These are phyloP conservation scores for Cucurbita moschata DNA, from an alignment of 306 rosid species.

Conservation along the genomic window DNA sequence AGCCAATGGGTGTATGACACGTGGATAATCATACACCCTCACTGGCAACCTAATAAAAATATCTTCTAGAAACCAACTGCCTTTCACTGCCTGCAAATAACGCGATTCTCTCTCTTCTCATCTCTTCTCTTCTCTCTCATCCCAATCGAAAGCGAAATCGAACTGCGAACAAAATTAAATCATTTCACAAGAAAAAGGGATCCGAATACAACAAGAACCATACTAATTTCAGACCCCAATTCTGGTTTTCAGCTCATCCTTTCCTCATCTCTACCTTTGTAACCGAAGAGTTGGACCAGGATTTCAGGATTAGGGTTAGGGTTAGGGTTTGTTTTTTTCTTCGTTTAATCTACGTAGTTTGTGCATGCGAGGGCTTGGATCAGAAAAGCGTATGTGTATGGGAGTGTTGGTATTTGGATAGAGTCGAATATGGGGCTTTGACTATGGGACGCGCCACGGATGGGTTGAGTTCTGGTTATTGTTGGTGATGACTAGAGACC, in stretches of 20 bases:
- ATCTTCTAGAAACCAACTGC: conserved; percentile 22
- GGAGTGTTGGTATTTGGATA: conserved; percentile 22
- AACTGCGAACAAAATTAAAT: conserved; percentile 21
- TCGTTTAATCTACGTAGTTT: background rate
- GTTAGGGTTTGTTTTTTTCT: conserved; percentile 13
- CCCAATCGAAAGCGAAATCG: conserved; percentile 39
- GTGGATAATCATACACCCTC: conserved; percentile 7
- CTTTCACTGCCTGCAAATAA: conserved; percentile 33
- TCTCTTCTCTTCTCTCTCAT: background rate
- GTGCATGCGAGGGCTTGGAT: background rate
- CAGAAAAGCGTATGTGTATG: background rate
- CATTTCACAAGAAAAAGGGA: conserved; percentile 36
- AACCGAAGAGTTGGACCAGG: conserved; percentile 8
- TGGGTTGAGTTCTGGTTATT: conserved; percentile 22
- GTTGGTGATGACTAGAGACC: conserved; percentile 70
- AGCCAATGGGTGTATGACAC: background rate
- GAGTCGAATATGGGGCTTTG: background rate
- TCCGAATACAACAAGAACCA: conserved; percentile 42
- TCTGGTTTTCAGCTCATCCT: conserved; percentile 63
- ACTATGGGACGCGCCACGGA: conserved; percentile 44
- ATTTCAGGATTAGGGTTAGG: conserved; percentile 23
- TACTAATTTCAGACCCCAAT: conserved; percentile 58
- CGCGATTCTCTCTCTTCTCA: conserved; percentile 27
- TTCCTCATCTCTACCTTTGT: conserved; percentile 6
- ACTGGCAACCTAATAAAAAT: conserved; percentile 17